phyloP scores from a whole-genome alignment of 257 asterid species.

The Solanum bulbocastanum region DNA sequence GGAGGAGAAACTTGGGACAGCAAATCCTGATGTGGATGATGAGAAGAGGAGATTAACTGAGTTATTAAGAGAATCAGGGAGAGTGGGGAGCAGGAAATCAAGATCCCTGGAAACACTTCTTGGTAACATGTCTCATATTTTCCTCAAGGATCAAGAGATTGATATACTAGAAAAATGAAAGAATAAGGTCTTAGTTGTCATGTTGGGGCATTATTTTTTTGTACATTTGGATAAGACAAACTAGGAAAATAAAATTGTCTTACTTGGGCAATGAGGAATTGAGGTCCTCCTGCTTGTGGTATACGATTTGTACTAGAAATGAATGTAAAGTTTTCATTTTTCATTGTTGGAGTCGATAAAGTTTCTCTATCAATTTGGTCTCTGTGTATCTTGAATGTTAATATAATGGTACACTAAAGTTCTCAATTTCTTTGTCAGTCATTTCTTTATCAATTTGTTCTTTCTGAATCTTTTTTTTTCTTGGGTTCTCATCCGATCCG shows the following conservation, averaged over 20 bases:
- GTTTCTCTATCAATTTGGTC: not conserved
- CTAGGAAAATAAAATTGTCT: not conserved
- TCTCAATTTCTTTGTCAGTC: not conserved
- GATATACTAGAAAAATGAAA: slow-evolving; percentile 20
- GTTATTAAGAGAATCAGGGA: slow-evolving; percentile 65
- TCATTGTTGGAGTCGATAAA: slow-evolving; percentile 1
- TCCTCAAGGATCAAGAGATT: slow-evolving; percentile 19
- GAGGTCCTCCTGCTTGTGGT: not conserved
- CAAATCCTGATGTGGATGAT: slow-evolving; percentile 75
- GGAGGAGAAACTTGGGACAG: slow-evolving; percentile 88
- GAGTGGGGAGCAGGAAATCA: slow-evolving; percentile 49
- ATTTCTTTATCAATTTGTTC: slow-evolving; percentile 15
- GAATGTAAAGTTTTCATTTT: not conserved
- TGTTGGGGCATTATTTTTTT: not conserved
- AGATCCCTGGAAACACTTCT: slow-evolving; percentile 62
- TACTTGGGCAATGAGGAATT: not conserved
- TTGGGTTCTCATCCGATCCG: too few relatives aligned
- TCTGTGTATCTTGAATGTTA: not conserved
- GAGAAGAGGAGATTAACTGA: slow-evolving; percentile 59
- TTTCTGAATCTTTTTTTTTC: not conserved
- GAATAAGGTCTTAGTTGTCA: not conserved
- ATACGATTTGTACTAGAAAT: not conserved
- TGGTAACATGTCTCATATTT: slow-evolving; percentile 25
- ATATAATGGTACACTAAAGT: not conserved
- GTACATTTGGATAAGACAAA: not conserved